A percentile compares a stretch with the other conserved stretches of the same genome.
Conservation (phyloP, 768 basidiomycete species). For the Tylopilus felleus region DNA sequence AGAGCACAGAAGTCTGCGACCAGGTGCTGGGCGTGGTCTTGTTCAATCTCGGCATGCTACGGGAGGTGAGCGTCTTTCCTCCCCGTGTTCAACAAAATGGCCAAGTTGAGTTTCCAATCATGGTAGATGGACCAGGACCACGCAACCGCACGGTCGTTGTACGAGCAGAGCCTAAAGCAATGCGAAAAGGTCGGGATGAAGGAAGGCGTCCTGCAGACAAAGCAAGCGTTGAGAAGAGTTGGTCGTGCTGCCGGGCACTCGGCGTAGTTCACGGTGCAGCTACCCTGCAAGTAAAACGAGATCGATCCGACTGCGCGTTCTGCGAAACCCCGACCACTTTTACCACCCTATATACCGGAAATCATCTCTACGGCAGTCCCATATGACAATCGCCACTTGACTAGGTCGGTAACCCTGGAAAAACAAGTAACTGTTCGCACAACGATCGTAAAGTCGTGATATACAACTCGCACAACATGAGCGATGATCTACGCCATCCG, state of each 20-base stretch:
- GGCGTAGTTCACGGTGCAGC: not conserved
- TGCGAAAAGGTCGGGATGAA: slow-evolving; percentile 30
- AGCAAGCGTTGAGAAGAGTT: slow-evolving; percentile 34
- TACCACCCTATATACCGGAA: too few relatives aligned
- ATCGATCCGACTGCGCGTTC: not conserved
- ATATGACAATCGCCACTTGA: too few relatives aligned
- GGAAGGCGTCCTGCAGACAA: slow-evolving; percentile 37
- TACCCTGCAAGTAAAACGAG: not conserved
- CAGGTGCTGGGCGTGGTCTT: slow-evolving; percentile 52
- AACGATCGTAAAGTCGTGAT: too few relatives aligned
- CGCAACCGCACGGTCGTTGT: slow-evolving; percentile 28
- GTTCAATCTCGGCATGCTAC: slow-evolving; percentile 59
- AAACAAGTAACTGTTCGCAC: too few relatives aligned
- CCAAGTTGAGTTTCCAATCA: not conserved
- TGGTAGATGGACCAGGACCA: slow-evolving; percentile 34
- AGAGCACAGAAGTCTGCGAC: slow-evolving; percentile 44
- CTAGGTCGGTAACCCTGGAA: too few relatives aligned
- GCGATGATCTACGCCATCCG: too few relatives aligned
- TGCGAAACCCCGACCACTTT: too few relatives aligned
- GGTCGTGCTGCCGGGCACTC: not conserved
- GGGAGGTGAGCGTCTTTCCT: slow-evolving; percentile 36
- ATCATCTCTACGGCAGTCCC: too few relatives aligned
- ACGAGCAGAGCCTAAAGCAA: slow-evolving; percentile 31
- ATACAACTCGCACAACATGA: too few relatives aligned
- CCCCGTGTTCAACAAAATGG: not conserved